A percentile compares a stretch with the other conserved stretches of the same genome.
Conservation (phyloP, 805 yeast species). For the Ogataea chonburiensis region DNA sequence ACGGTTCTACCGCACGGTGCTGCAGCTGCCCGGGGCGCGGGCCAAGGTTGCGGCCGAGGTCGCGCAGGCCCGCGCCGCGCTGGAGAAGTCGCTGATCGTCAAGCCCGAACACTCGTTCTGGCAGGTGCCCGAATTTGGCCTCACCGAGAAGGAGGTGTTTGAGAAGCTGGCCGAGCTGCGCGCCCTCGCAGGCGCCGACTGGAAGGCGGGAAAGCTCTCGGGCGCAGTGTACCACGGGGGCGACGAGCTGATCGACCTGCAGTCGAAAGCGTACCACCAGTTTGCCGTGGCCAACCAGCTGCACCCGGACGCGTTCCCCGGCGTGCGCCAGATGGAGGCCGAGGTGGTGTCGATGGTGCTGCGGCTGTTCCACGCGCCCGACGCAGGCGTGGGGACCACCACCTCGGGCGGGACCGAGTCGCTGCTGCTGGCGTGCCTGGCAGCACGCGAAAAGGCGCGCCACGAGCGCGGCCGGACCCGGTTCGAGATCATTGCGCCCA, state of each 20-base stretch:
- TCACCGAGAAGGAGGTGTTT: slow-evolving; percentile 46
- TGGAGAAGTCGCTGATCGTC: slow-evolving; percentile 60
- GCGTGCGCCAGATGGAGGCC: slow-evolving; percentile 92
- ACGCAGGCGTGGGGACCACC: slow-evolving; percentile 70
- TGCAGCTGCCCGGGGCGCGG: slow-evolving; percentile 39
- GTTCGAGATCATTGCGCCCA: slow-evolving; percentile 90
- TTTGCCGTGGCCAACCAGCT: slow-evolving; percentile 90
- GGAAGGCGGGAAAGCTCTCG: slow-evolving; percentile 83
- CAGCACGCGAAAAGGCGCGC: slow-evolving; percentile 79
- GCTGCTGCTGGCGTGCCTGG: slow-evolving; percentile 74
- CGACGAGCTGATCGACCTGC: slow-evolving; percentile 66
- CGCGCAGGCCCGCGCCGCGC: slow-evolving; percentile 38
- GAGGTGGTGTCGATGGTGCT: slow-evolving; percentile 93
- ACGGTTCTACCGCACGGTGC: slow-evolving; percentile 13
- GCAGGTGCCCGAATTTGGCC: slow-evolving; percentile 59
- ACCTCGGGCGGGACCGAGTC: slow-evolving; percentile 98
- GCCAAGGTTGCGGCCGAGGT: slow-evolving; percentile 63
- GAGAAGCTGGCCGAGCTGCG: slow-evolving; percentile 50
- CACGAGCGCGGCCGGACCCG: slow-evolving; percentile 54
- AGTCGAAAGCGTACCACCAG: slow-evolving; percentile 69
- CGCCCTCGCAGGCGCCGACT: slow-evolving; percentile 58
- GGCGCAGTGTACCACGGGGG: slow-evolving; percentile 99
- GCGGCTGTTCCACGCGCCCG: slow-evolving; percentile 77
- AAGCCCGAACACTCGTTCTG: slow-evolving; percentile 47
- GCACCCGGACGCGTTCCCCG: slow-evolving; percentile 97